Conservation (phyloP, 495 filamentous ascomycete genomes). For the Penicillium goetzii region DNA sequence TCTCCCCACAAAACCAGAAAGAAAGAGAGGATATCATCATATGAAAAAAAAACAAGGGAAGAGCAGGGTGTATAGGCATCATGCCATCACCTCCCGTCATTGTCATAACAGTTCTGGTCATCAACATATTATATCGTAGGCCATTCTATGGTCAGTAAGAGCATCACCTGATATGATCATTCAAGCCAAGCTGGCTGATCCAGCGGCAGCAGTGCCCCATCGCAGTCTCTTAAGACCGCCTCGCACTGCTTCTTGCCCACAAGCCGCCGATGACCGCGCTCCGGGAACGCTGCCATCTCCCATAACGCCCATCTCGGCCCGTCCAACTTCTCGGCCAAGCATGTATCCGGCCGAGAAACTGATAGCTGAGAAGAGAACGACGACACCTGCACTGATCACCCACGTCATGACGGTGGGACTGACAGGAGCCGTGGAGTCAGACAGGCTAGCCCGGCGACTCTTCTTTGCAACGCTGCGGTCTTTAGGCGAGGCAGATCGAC, state of each 20-base stretch:
- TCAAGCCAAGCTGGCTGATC: conserved; percentile 43
- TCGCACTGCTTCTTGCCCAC: conserved; percentile 49
- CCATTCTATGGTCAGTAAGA: not conserved
- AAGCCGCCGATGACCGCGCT: conserved; percentile 41
- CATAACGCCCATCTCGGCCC: conserved; percentile 59
- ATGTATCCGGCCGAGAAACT: conserved; percentile 94
- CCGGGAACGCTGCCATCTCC: conserved; percentile 36
- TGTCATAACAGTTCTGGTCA: conserved; percentile 10
- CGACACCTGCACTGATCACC: conserved; percentile 89
- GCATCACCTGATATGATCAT: conserved; percentile 10
- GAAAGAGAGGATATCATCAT: conserved; percentile 2
- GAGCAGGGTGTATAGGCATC: not conserved
- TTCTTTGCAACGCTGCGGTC: conserved; percentile 59
- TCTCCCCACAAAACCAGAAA: not conserved
- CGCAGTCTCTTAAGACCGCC: conserved; percentile 49
- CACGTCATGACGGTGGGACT: conserved; percentile 83
- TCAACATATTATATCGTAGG: conserved; percentile 9
- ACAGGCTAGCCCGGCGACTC: conserved; percentile 47
- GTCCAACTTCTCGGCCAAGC: conserved; percentile 79
- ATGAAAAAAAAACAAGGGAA: not conserved
- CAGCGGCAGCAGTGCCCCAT: conserved; percentile 46
- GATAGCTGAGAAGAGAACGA: conserved; percentile 87
- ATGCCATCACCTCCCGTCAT: conserved; percentile 8
- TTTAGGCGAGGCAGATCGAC: conserved; percentile 57
- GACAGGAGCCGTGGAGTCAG: conserved; percentile 30